These are phyloP conservation scores for Brasilioporus rufonigricans DNA, from an alignment of 768 basidiomycete genomes.

Conservation along the genomic window DNA sequence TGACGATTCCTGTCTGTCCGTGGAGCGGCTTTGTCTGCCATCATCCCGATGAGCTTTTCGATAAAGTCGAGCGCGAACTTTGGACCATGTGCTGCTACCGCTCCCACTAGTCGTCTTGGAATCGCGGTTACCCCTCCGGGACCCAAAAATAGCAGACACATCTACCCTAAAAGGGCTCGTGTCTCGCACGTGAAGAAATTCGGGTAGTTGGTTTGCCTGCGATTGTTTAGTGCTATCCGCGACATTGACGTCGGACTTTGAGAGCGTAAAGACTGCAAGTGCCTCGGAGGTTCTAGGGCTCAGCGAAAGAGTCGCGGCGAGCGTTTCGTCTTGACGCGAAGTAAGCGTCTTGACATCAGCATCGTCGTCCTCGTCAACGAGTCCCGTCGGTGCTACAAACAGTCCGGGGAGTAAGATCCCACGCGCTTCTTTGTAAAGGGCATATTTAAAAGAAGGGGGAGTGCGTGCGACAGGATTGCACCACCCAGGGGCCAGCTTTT, in stretches of 20 bases:
- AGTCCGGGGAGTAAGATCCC: conserved; percentile 25
- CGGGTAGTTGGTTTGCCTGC: conserved; percentile 3
- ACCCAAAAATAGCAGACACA: conserved; percentile 31
- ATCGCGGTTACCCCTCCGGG: conserved; percentile 15
- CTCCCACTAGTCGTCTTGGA: conserved; percentile 24
- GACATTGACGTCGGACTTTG: conserved; percentile 4
- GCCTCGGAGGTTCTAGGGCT: conserved; percentile 45
- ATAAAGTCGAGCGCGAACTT: conserved; percentile 30
- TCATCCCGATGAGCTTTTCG: conserved; percentile 31
- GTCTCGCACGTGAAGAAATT: conserved; percentile 36
- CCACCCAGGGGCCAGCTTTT: conserved; percentile 35
- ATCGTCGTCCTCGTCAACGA: conserved; percentile 22
- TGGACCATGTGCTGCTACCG: conserved; percentile 30
- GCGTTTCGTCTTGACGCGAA: conserved; percentile 32
- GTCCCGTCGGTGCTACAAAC: conserved; percentile 8
- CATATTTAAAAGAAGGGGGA: conserved; percentile 13
- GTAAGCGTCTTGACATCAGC: conserved; percentile 31
- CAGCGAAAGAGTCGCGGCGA: conserved; percentile 42
- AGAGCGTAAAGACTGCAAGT: not conserved
- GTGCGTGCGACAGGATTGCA: conserved; percentile 21
- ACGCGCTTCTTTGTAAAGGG: conserved; percentile 4
- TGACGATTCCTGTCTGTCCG: conserved; percentile 21
- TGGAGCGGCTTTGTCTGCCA: conserved; percentile 18
- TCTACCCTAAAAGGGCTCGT: conserved; percentile 50
- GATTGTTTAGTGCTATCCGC: conserved; percentile 7